phyloP scores from a whole-genome alignment of 768 basidiomycete genomes.

The Tricholoma furcatifolium region DNA sequence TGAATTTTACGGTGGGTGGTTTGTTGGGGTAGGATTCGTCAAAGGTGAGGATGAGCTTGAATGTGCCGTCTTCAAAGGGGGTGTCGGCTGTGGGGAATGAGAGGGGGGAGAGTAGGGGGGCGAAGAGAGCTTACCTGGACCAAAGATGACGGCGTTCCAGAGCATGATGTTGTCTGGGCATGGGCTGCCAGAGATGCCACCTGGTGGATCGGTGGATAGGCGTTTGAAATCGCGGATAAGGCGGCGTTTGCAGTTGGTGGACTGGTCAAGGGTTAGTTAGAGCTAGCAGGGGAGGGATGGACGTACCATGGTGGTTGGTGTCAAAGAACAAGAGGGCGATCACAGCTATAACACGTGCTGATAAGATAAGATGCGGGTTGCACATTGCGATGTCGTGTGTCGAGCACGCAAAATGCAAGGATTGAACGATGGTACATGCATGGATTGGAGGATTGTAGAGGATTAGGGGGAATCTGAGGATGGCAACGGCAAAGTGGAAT shows the following conservation, averaged over 20 bases:
- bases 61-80: conserved; percentile 98
- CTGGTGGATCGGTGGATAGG: conserved; percentile 90
- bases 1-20: conserved; percentile 95
- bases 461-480: too few relatives aligned
- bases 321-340: too few relatives aligned
- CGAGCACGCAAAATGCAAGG: too few relatives aligned
- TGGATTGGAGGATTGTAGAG: too few relatives aligned
- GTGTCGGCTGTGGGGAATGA: conserved; percentile 71
- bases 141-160: conserved; percentile 99
- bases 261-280: conserved; percentile 49
- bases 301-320: too few relatives aligned
- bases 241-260: conserved; percentile 90
- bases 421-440: too few relatives aligned
- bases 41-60: conserved; percentile 93
- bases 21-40: conserved; percentile 99
- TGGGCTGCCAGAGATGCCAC: conserved; percentile 95
- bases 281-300: too few relatives aligned
- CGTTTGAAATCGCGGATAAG: conserved; percentile 98
- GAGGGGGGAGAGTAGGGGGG: neutral
- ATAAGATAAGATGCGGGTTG: too few relatives aligned
- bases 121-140: too few relatives aligned
- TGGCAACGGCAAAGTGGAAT: too few relatives aligned
- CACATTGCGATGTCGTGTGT: too few relatives aligned
- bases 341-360: too few relatives aligned
- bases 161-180: conserved; percentile 99